phyloP scores from a whole-genome alignment of 768 basidiomycete species.

The Boletus fagicola region DNA sequence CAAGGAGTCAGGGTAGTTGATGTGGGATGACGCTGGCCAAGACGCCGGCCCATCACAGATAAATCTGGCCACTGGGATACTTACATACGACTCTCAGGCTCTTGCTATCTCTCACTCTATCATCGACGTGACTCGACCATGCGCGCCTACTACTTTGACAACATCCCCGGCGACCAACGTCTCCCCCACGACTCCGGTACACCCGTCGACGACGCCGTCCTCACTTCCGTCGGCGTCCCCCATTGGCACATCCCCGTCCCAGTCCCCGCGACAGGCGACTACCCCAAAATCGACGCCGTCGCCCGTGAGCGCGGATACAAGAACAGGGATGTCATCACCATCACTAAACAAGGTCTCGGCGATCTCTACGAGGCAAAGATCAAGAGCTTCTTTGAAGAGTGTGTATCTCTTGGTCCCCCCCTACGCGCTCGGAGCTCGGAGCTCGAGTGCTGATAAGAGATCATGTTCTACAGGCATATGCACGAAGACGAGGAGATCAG shows the following conservation, averaged over 20 bases:
- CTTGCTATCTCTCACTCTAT: too few species aligned
- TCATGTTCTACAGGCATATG: slow-evolving; percentile 48
- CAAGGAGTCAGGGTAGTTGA: too few species aligned
- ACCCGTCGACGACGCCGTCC: slow-evolving; percentile 48
- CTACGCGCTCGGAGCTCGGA: neutral
- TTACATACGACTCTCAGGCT: too few species aligned
- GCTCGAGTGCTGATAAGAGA: neutral
- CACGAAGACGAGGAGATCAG: slow-evolving; percentile 47
- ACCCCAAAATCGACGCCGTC: slow-evolving; percentile 57
- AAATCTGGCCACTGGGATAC: too few species aligned
- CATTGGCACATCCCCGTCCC: slow-evolving; percentile 68
- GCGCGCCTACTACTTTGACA: slow-evolving; percentile 76
- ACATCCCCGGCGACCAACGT: slow-evolving; percentile 77
- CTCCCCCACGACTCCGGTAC: slow-evolving; percentile 70
- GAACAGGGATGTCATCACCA: slow-evolving; percentile 77
- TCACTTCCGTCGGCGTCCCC: slow-evolving; percentile 61
- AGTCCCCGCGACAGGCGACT: slow-evolving; percentile 28
- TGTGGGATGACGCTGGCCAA: too few species aligned
- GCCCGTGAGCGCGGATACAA: slow-evolving; percentile 74
- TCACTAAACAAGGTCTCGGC: slow-evolving; percentile 76
- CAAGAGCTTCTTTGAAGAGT: slow-evolving; percentile 84
- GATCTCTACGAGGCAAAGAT: slow-evolving; percentile 81
- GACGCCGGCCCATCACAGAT: too few species aligned
- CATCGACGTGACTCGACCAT: slow-evolving; percentile 34
- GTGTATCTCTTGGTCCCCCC: slow-evolving; percentile 20